Conservation (phyloP, 2,329 filamentous ascomycete species). For the Hypomyces perniciosus region DNA sequence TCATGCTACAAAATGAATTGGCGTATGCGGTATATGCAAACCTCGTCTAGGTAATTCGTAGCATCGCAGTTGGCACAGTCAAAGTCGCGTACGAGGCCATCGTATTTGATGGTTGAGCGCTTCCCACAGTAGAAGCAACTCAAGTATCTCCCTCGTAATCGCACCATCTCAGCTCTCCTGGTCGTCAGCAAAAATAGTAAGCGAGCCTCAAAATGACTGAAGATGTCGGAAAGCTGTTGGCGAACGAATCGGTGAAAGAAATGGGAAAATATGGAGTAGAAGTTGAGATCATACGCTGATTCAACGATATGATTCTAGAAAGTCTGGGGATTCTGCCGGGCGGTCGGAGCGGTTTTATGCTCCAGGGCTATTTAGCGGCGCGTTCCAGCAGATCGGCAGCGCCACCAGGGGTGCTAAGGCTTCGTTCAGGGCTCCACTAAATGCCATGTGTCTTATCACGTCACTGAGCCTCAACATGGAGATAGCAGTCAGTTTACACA, state of each 20-base stretch:
- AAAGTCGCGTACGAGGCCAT: slow-evolving; percentile 58
- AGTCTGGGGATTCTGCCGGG: slow-evolving; percentile 29
- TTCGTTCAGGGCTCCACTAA: background rate
- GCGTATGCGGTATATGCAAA: slow-evolving; percentile 29
- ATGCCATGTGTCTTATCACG: slow-evolving; percentile 11
- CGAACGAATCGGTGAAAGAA: background rate
- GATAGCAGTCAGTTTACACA: background rate
- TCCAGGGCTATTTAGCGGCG: background rate
- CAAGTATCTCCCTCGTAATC: slow-evolving; percentile 42
- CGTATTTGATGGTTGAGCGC: slow-evolving; percentile 54
- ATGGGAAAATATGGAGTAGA: slow-evolving; percentile 1
- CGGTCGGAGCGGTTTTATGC: slow-evolving; percentile 20
- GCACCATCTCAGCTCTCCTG: slow-evolving; percentile 32
- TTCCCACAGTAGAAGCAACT: slow-evolving; percentile 81
- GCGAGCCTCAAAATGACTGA: background rate
- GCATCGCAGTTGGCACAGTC: slow-evolving; percentile 75
- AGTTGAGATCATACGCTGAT: background rate
- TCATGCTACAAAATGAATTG: background rate
- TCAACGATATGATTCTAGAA: slow-evolving; percentile 9
- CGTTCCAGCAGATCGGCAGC: slow-evolving; percentile 6
- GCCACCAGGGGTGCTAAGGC: slow-evolving; percentile 9
- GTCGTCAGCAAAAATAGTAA: background rate
- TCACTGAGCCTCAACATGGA: slow-evolving; percentile 12
- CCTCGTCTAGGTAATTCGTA: slow-evolving; percentile 83
- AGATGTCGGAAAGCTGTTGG: background rate